Evolutionary conservation across 2,329 filamentous ascomycete species (phyloP).

Genomic region (Ascochyta lentis): DNA sequence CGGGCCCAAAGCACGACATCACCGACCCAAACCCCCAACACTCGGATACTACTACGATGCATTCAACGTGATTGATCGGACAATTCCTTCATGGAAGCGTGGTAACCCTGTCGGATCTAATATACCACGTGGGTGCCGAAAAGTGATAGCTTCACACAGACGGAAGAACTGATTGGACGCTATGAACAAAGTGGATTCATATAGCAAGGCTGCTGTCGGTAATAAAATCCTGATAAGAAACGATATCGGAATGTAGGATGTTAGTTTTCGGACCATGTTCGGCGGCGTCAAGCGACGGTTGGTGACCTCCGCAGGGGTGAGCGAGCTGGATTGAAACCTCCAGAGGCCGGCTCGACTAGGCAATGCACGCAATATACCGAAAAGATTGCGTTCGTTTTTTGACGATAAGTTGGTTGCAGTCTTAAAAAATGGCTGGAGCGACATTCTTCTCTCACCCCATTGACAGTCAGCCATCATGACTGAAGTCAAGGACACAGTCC

Average conservation of each 20-base stretch:
- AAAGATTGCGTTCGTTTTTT: background rate
- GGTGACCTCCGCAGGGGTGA: background rate
- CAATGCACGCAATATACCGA: background rate
- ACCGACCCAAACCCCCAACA: background rate
- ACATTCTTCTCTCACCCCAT: background rate
- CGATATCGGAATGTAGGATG: background rate
- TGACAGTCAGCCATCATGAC: background rate
- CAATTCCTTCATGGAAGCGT: too few species aligned
- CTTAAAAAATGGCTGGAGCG: background rate
- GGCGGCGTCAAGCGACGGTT: background rate
- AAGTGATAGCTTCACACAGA: background rate
- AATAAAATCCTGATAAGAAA: too few species aligned
- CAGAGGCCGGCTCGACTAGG: background rate
- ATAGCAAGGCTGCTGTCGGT: too few species aligned
- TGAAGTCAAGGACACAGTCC: background rate
- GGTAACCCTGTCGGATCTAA: too few species aligned
- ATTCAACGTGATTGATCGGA: too few species aligned
- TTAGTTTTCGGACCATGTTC: background rate
- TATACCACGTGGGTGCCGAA: background rate
- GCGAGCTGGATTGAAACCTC: background rate
- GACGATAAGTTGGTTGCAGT: background rate
- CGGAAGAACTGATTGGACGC: too few species aligned
- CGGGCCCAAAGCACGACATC: constrained; percentile 3
- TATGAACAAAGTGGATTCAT: too few species aligned
- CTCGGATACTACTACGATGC: background rate